phyloP scores from a whole-genome alignment of 2,329 filamentous ascomycete species.

The Talaromyces sp. region DNA sequence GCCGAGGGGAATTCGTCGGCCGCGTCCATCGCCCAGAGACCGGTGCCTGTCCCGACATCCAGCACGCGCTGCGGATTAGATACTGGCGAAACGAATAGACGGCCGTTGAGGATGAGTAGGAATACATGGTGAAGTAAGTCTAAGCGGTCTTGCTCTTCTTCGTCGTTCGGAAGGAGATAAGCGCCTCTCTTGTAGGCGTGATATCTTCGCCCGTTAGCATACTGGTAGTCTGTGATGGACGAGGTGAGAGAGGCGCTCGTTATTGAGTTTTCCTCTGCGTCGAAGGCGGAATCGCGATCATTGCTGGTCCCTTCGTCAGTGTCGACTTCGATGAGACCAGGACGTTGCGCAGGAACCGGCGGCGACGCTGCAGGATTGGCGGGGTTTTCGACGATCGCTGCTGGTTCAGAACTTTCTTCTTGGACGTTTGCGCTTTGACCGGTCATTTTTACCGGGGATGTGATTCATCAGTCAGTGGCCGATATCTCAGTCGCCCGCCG shows the following conservation, averaged over 20 bases:
- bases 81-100: constrained; percentile 42
- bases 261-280: neutral
- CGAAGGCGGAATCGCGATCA: constrained; percentile 1
- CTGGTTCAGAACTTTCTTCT: neutral
- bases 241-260: constrained; percentile 3
- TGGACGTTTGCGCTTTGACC: neutral
- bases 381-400: neutral
- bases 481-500: too few species aligned
- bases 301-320: neutral
- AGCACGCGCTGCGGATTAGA: constrained; percentile 36
- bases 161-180: constrained; percentile 6
- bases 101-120: constrained; percentile 43
- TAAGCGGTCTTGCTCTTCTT: constrained; percentile 6
- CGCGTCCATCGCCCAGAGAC: constrained; percentile 55
- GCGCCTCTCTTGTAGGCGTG: constrained; percentile 6
- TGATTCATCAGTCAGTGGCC: too few species aligned
- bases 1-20: constrained; percentile 14
- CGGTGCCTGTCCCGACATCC: constrained; percentile 48
- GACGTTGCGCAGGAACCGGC: neutral
- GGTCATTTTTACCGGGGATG: neutral
- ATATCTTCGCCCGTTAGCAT: constrained; percentile 5
- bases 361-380: neutral
- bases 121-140: constrained; percentile 30
- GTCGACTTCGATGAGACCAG: constrained; percentile 3
- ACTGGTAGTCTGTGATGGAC: constrained; percentile 3